These are phyloP conservation scores for Cucumis melo DNA, from an alignment of 306 rosid genomes.

Conservation along the genomic window DNA sequence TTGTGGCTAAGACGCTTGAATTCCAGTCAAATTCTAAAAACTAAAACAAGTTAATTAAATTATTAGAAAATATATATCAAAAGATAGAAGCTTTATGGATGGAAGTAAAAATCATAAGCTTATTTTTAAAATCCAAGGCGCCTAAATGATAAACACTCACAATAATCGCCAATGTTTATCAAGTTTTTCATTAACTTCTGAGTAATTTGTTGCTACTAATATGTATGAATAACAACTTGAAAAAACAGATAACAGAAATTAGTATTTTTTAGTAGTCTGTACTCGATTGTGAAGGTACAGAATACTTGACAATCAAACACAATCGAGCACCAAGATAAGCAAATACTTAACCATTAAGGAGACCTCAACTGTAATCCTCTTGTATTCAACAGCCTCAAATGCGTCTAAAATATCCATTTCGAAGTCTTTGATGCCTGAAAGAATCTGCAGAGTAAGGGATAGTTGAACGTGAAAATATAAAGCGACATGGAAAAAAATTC, in stretches of 20 bases:
- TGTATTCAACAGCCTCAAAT: slow-evolving; percentile 78
- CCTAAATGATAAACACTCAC: no score
- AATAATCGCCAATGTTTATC: not conserved
- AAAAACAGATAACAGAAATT: not conserved
- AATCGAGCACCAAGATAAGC: not conserved
- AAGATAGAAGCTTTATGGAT: no score
- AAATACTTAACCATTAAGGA: slow-evolving; percentile 21
- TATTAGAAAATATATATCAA: no score
- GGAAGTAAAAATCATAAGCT: no score
- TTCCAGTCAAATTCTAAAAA: no score
- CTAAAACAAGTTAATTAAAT: no score
- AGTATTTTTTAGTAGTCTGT: not conserved
- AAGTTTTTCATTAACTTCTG: not conserved
- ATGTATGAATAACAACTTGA: not conserved
- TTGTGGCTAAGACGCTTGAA: no score
- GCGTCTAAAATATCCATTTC: slow-evolving; percentile 54
- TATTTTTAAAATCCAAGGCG: no score
- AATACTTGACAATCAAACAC: not conserved
- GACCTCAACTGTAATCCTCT: slow-evolving; percentile 50
- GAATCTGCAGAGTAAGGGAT: slow-evolving; percentile 33
- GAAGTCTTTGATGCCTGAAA: slow-evolving; percentile 43
- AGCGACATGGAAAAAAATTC: not conserved
- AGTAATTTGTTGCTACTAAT: not conserved
- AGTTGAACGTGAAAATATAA: not conserved
- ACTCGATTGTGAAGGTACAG: not conserved